These are phyloP conservation scores for Vigna reflexopilosa DNA, from an alignment of 306 rosid species.

Conservation along the genomic window DNA sequence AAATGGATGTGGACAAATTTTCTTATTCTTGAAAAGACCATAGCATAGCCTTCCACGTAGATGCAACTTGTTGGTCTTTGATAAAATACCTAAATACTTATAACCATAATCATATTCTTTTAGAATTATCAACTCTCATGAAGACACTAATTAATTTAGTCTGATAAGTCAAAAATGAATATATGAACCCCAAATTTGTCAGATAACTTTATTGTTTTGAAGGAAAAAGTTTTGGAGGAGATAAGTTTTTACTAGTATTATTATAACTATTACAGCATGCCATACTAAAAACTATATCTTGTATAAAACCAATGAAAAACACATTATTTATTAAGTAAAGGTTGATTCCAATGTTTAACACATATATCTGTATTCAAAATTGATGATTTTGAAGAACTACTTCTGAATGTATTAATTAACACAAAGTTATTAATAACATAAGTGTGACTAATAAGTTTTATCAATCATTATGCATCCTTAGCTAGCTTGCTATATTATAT, in stretches of 20 bases:
- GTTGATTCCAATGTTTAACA: background rate
- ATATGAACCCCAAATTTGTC: background rate
- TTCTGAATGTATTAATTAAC: no score
- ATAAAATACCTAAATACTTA: background rate
- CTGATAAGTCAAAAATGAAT: background rate
- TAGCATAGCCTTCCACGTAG: background rate
- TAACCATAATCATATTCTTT: no score
- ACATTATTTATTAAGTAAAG: no score
- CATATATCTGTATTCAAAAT: no score
- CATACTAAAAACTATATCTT: no score
- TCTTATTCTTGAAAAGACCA: background rate
- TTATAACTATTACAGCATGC: background rate
- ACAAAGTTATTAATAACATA: no score
- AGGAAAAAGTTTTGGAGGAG: background rate
- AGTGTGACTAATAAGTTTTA: background rate
- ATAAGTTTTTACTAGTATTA: background rate
- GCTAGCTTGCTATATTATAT: background rate
- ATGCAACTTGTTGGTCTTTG: slow-evolving; percentile 31
- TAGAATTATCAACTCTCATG: no score
- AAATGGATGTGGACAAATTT: slow-evolving; percentile 42
- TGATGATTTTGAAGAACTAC: no score
- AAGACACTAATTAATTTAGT: no score
- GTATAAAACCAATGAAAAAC: no score
- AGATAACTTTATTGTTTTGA: no score
- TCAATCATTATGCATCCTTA: background rate